phyloP scores from a whole-genome alignment of 345 rosid species.

The Eucalyptus tenuipes region DNA sequence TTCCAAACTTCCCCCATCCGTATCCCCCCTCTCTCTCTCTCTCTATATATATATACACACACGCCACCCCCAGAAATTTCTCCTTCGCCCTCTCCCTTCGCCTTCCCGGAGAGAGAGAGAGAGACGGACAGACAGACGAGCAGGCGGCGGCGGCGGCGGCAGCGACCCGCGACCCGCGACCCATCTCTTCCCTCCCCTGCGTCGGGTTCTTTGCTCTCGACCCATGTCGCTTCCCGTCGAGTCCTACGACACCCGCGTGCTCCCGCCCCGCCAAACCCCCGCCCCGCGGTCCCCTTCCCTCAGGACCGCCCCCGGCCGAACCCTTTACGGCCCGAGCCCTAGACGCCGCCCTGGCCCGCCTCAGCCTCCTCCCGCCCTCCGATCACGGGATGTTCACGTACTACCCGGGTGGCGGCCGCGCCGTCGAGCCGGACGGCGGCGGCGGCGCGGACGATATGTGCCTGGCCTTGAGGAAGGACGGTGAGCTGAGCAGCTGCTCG shows the following conservation, averaged over 20 bases:
- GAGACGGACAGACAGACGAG: neutral
- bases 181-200: neutral
- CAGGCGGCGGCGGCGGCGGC: neutral
- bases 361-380: neutral
- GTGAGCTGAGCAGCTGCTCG: neutral
- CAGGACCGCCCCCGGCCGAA: neutral
- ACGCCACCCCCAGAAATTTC: constrained; percentile 26
- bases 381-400: neutral
- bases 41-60: neutral
- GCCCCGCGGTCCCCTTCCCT: constrained; percentile 56
- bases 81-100: constrained; percentile 21
- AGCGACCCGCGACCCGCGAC: too few species aligned
- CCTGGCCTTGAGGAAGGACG: neutral
- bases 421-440: neutral
- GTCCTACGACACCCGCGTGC: constrained; percentile 8
- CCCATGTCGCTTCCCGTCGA: neutral
- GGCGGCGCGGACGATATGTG: neutral
- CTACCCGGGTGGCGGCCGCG: neutral
- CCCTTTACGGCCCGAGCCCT: neutral
- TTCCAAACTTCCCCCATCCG: neutral
- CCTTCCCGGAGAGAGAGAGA: constrained; percentile 1
- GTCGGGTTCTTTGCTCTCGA: neutral
- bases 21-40: neutral
- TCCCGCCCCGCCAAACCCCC: constrained; percentile 34
- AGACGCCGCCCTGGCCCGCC: neutral